These are phyloP conservation scores for Termitomyces sp. DNA, from an alignment of 768 basidiomycete genomes.

Conservation along the genomic window DNA sequence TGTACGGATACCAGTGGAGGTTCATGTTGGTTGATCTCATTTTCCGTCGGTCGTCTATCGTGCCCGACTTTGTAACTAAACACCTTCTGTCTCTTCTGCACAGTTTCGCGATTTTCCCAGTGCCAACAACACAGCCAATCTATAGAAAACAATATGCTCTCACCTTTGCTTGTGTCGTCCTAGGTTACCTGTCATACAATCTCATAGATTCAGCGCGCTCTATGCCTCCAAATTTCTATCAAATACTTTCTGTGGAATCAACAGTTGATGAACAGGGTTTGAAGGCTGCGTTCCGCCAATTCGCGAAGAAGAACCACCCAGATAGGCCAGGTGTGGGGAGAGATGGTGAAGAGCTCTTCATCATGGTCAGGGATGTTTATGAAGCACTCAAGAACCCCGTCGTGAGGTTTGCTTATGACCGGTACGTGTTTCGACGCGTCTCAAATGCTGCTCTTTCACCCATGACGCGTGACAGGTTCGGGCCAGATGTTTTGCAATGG, in stretches of 20 bases:
- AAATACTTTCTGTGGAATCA: constrained; percentile 61
- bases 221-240: constrained; percentile 72
- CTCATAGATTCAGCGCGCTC: constrained; percentile 52
- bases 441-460: neutral
- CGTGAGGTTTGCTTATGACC: constrained; percentile 82
- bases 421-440: constrained; percentile 34
- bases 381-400: constrained; percentile 77
- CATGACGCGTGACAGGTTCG: constrained; percentile 55
- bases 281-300: constrained; percentile 70
- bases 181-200: constrained; percentile 65
- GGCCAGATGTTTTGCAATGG: constrained; percentile 70
- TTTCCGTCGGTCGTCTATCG: constrained; percentile 45
- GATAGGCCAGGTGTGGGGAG: constrained; percentile 62
- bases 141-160: constrained; percentile 60
- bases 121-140: constrained; percentile 28
- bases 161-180: constrained; percentile 59
- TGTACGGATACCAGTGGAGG: neutral
- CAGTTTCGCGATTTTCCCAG: constrained; percentile 23
- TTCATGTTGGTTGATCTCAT: neutral
- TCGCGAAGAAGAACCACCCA: constrained; percentile 74
- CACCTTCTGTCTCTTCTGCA: constrained; percentile 47
- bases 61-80: constrained; percentile 60
- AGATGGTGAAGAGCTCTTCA: constrained; percentile 61
- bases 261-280: constrained; percentile 63
- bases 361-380: constrained; percentile 66